Conservation (phyloP, 169 alveolate genomes). For the Cryptosporidium xiaoi region DNA sequence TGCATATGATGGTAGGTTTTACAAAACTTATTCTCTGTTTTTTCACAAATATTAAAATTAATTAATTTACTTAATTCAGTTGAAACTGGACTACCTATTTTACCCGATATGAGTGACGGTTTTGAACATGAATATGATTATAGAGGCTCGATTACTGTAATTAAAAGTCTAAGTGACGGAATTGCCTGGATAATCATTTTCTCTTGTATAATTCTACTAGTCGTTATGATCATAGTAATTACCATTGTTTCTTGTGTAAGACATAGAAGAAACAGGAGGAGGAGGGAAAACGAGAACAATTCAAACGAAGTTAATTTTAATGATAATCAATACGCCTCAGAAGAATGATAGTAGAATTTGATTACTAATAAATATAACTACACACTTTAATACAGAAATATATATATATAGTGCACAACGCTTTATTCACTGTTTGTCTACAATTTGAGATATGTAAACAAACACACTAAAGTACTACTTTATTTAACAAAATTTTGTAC, state of each 20-base stretch:
- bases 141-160: slow-evolving; percentile 6
- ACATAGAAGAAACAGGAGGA: slow-evolving; percentile 41
- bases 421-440: too few relatives aligned
- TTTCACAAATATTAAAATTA: not conserved
- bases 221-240: slow-evolving; percentile 26
- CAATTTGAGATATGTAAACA: too few relatives aligned
- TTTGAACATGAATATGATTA: slow-evolving; percentile 12
- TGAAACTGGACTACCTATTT: slow-evolving; percentile 56
- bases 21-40: not conserved
- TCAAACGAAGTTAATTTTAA: not conserved
- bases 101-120: not conserved
- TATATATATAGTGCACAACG: too few relatives aligned
- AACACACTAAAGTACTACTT: too few relatives aligned
- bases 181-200: slow-evolving; percentile 58
- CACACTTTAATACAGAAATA: too few relatives aligned
- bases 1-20: slow-evolving; percentile 54
- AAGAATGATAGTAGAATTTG: too few relatives aligned
- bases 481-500: too few relatives aligned
- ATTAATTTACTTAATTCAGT: not conserved
- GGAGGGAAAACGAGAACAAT: slow-evolving; percentile 1
- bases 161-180: slow-evolving; percentile 8
- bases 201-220: slow-evolving; percentile 18
- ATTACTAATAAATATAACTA: too few relatives aligned
- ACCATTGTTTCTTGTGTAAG: slow-evolving; percentile 37
- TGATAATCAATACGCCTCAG: not conserved